phyloP scores from a whole-genome alignment of 768 basidiomycete genomes.

The Kwoniella botswanensis region DNA sequence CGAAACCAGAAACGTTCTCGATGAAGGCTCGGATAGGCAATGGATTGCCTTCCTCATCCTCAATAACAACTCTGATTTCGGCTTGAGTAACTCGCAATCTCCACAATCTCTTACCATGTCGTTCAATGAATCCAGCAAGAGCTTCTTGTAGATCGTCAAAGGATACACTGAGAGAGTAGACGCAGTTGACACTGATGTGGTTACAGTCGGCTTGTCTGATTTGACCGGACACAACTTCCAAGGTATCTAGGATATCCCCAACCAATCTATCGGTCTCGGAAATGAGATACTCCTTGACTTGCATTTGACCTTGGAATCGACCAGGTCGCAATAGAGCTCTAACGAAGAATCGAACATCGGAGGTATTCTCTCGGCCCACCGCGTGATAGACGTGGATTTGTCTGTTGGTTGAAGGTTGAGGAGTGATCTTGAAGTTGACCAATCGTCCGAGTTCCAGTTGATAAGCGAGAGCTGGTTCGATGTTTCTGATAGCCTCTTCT shows the following conservation, averaged over 20 bases:
- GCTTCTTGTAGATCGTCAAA: conserved; percentile 97
- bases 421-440: conserved; percentile 93
- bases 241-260: conserved; percentile 87
- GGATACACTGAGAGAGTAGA: conserved; percentile 91
- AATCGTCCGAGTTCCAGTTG: conserved; percentile 95
- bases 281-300: conserved; percentile 95
- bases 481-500: conserved; percentile 95
- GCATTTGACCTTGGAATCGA: conserved; percentile 87
- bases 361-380: conserved; percentile 90
- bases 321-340: conserved; percentile 96
- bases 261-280: conserved; percentile 97
- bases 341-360: conserved; percentile 98
- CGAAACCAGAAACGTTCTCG: conserved; percentile 98
- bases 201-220: conserved; percentile 94
- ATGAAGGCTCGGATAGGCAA: conserved; percentile 97
- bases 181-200: conserved; percentile 98
- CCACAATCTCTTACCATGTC: conserved; percentile 98
- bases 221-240: conserved; percentile 89
- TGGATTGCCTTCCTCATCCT: conserved; percentile 92
- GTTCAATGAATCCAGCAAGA: conserved; percentile 97
- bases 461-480: conserved; percentile 96
- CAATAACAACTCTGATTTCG: conserved; percentile 92
- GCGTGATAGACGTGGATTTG: conserved; percentile 99
- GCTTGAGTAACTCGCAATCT: conserved; percentile 96
- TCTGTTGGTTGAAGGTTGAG: conserved; percentile 94